These are phyloP conservation scores for Oryza officinalis DNA, from an alignment of 176 grass and related monocot genomes.

Conservation along the genomic window DNA sequence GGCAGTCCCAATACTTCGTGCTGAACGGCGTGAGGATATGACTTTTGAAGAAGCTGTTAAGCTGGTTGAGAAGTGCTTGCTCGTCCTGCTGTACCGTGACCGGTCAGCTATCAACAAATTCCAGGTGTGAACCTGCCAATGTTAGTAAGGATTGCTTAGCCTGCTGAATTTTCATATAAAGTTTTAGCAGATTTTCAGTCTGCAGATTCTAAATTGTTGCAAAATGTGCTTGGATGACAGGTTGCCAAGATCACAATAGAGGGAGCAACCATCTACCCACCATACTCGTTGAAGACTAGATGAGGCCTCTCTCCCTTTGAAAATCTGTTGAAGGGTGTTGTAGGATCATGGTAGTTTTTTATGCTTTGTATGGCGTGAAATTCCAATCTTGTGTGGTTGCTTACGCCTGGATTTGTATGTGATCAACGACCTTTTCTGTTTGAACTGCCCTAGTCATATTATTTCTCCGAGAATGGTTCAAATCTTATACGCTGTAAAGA, in stretches of 20 bases:
- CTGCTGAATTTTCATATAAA: background rate
- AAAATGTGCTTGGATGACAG: slow-evolving; percentile 34
- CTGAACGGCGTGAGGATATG: slow-evolving; percentile 88
- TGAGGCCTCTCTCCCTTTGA: slow-evolving; percentile 84
- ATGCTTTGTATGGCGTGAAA: slow-evolving; percentile 35
- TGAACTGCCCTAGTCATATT: background rate
- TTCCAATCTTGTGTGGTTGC: background rate
- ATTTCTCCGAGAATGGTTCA: too few species aligned
- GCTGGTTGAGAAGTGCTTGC: slow-evolving; percentile 93
- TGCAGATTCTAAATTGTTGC: background rate
- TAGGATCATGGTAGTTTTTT: slow-evolving; percentile 30
- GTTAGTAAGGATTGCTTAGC: background rate
- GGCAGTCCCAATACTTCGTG: slow-evolving; percentile 79
- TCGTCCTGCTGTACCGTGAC: slow-evolving; percentile 96
- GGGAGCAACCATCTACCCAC: slow-evolving; percentile 80
- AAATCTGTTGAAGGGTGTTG: slow-evolving; percentile 70
- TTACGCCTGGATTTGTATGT: background rate
- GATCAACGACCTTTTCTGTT: background rate
- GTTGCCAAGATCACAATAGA: slow-evolving; percentile 84
- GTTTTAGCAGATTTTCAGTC: background rate
- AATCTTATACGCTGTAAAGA: too few species aligned
- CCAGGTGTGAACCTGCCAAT: slow-evolving; percentile 54
- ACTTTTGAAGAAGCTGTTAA: slow-evolving; percentile 98
- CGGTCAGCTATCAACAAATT: slow-evolving; percentile 96
- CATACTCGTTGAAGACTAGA: slow-evolving; percentile 78